Base-by-base conservation (phyloP, 176 grass and related monocot genomes). In the Aegilops tauschii region DNA sequence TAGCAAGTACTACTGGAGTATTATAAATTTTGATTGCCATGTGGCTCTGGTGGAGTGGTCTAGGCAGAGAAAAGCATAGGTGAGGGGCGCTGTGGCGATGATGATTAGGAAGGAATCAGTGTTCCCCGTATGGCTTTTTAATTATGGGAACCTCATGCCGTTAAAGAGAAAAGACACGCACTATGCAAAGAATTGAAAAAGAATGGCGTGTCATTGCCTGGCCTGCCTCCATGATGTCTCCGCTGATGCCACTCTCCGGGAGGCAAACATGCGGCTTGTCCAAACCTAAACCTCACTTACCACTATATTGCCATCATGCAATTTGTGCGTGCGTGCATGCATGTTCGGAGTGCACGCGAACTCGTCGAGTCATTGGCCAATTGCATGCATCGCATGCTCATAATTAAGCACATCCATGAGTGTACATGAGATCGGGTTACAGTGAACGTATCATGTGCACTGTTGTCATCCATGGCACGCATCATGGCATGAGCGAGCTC, bases 91-190 rank as follows among this genome's bases (percentile, higher is more conserved):
- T 34, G 32, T 91, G 88, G 13, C 61, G 83, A 88, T 80, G 86
- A 42, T 42, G 89, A 88, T 93, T 93, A 90, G 87, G 71, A 84
- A 75, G 83, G 84, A 93, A 90, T 91, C 88, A 90, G 62, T 93
- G 89, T 91, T 64, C 62, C 86, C 58, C 82, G 62, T 62, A 70
- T 63, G 73, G 56, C 74, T 69, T 84, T 87, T 90, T 78, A 83
- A 86, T 91, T 92, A 91, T 82, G 82, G 29, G 84, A 75, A 66
- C 67, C 79, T 82, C 88, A 90, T 90, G 92, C 87, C 54, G 76
- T 86, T 85, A 95, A 91, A 93, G 87, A 83, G 73, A 75, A 82
- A 73, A 87, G 80, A 44, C 79, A 62, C 63, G 39, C 69, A 63
- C 63, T 79, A 65, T 73, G 30, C 28, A 63, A n/a, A 68, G 30